These are phyloP conservation scores for Lagenaria siceraria DNA, from an alignment of 306 rosid species.

Conservation along the genomic window DNA sequence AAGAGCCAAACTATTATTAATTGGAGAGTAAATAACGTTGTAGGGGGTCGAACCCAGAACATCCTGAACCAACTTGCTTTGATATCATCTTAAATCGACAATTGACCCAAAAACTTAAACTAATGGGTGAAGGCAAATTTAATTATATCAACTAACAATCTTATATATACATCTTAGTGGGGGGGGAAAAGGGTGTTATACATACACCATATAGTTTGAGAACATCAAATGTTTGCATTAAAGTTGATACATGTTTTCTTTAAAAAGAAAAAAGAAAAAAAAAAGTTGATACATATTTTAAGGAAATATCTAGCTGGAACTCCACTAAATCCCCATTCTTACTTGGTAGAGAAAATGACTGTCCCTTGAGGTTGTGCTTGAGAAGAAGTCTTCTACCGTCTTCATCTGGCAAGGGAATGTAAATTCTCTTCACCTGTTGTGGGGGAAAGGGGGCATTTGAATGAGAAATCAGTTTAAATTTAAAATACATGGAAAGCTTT, in stretches of 20 bases:
- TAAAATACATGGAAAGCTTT: conserved; percentile 1
- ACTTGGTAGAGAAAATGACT: conserved; percentile 86
- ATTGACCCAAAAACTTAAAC: too few relatives aligned
- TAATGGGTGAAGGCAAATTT: too few relatives aligned
- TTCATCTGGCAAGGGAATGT: conserved; percentile 76
- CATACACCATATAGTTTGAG: neutral
- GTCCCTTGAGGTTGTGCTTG: conserved; percentile 84
- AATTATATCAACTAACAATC: too few relatives aligned
- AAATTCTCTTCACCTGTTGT: conserved; percentile 77
- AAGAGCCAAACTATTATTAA: too few relatives aligned
- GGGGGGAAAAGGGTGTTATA: too few relatives aligned
- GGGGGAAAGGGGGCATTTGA: neutral
- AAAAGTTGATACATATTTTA: neutral
- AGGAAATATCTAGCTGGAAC: neutral
- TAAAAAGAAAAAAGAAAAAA: too few relatives aligned
- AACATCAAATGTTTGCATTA: neutral
- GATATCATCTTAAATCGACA: too few relatives aligned
- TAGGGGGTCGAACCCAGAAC: too few relatives aligned
- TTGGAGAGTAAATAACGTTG: too few relatives aligned
- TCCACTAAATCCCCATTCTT: conserved; percentile 24
- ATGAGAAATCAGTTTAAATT: neutral
- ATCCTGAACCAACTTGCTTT: too few relatives aligned
- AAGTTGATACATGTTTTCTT: neutral
- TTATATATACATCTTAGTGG: neutral
- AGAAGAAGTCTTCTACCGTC: conserved; percentile 63